Base-by-base conservation (phyloP, 257 asterid genomes). In the Cinchona pubescens region DNA sequence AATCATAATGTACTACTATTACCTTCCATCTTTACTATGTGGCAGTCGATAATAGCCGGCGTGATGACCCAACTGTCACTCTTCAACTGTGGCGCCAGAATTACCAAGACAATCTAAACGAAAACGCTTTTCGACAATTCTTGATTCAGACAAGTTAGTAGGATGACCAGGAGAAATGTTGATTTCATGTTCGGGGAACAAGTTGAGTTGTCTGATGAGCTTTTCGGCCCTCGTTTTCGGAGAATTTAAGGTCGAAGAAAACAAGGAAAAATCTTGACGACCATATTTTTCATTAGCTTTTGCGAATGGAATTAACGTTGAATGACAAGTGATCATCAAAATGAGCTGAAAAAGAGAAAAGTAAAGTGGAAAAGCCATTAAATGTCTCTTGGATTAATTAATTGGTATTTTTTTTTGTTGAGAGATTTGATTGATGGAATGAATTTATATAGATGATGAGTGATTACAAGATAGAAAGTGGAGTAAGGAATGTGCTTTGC, bases 21-120 rank as follows among this genome's bases (percentile, higher is more conserved):
- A 86, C 87, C 87, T 86, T 75, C 86, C 85, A 72, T 71, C 80
- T 49, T 72, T 75, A 8, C 82, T 48, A 13, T 77, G 79, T 59
- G 86, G 86, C 69, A 86, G 90, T 30, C 76, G 78, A 70, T 67
- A 83, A 64, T 83, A 86, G 66, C 90, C 90, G 32, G 85, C 86
- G 77, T 86, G 90, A 56, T 83, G 90, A 19, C 82, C 86, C 72
- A 86, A 79, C n/a, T n/a, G n/a, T n/a, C n/a, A n/a, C 5, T 83
- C 73, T 64, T 77, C 71, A 49, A 81, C 82, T 19, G 79, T 64
- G 19, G 84, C 9, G 16, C 81, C 86, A 48, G 87, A 76, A 66
- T 64, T 76, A 62, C 81, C 83, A 32, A 70, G 56, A 49, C 18
- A 30, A 15, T 67, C 62, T 65, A 86, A 78, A 49, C 49, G 48